Conservation (phyloP, 2,329 filamentous ascomycete genomes). For the Botrytis cinerea region DNA sequence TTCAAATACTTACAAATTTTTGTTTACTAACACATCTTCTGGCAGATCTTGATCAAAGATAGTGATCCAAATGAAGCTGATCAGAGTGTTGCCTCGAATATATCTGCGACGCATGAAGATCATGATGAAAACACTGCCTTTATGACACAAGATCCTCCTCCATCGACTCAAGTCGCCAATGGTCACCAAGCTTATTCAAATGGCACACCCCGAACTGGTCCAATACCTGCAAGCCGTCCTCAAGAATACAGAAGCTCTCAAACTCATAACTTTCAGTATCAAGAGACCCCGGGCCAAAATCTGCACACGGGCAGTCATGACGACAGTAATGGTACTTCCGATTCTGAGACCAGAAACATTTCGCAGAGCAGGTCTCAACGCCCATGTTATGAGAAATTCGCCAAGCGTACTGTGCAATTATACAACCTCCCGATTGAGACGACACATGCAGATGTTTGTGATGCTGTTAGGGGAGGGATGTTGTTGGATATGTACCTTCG, state of each 20-base stretch:
- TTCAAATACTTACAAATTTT: background rate
- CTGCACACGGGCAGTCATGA: slow-evolving; percentile 31
- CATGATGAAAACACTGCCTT: slow-evolving; percentile 26
- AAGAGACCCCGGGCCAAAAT: slow-evolving; percentile 27
- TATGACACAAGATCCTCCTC: slow-evolving; percentile 26
- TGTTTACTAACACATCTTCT: slow-evolving; percentile 26
- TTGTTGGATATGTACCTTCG: slow-evolving; percentile 69
- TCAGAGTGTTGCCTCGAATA: slow-evolving; percentile 25
- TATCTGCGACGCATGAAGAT: slow-evolving; percentile 25
- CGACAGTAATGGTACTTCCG: slow-evolving; percentile 32
- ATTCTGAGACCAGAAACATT: slow-evolving; percentile 34
- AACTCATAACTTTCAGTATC: slow-evolving; percentile 20
- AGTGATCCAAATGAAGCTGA: slow-evolving; percentile 29
- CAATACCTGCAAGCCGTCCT: slow-evolving; percentile 23
- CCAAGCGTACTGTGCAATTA: slow-evolving; percentile 62
- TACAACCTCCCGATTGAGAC: slow-evolving; percentile 61
- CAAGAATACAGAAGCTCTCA: slow-evolving; percentile 31
- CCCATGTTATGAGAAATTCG: slow-evolving; percentile 37
- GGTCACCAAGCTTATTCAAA: slow-evolving; percentile 35
- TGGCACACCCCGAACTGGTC: slow-evolving; percentile 31
- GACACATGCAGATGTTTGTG: slow-evolving; percentile 66
- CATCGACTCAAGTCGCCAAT: slow-evolving; percentile 28
- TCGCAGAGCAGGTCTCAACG: slow-evolving; percentile 29
- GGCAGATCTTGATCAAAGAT: slow-evolving; percentile 37
- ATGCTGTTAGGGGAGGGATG: slow-evolving; percentile 67